These are phyloP conservation scores for Gossypium ekmanianum DNA, from an alignment of 345 rosid species.

Conservation along the genomic window DNA sequence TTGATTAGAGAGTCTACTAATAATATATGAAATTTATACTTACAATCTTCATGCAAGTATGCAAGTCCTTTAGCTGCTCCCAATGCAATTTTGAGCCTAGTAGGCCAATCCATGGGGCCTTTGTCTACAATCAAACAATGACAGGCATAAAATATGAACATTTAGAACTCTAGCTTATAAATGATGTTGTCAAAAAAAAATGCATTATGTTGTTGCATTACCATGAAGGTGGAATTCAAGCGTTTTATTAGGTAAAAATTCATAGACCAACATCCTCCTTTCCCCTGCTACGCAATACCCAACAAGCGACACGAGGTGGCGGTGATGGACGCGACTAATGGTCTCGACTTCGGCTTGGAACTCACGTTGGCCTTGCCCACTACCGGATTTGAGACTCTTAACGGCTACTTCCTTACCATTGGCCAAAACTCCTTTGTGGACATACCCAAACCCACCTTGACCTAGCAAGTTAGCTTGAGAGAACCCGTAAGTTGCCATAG, in stretches of 20 bases:
- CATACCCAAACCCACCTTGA: conserved; percentile 87
- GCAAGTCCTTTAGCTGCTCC: conserved; percentile 96
- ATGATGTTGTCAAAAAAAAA: neutral
- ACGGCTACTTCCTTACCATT: conserved; percentile 82
- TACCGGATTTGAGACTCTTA: conserved; percentile 70
- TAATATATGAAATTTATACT: conserved; percentile 12
- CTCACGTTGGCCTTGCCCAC: conserved; percentile 78
- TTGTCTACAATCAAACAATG: conserved; percentile 40
- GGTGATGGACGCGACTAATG: conserved; percentile 92
- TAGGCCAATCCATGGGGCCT: conserved; percentile 68
- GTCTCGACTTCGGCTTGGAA: conserved; percentile 90
- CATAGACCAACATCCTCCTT: conserved; percentile 40
- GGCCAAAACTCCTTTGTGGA: conserved; percentile 72
- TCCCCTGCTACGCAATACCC: conserved; percentile 64
- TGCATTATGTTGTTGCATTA: neutral
- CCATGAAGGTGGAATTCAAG: conserved; percentile 17
- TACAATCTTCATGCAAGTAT: conserved; percentile 96
- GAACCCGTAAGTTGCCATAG: conserved; percentile 65
- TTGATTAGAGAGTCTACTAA: neutral
- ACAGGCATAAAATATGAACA: neutral
- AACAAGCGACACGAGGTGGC: conserved; percentile 86
- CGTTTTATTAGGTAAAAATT: conserved; percentile 8
- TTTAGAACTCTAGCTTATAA: neutral
- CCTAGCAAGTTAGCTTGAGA: conserved; percentile 58
- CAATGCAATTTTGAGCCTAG: conserved; percentile 73